Base-by-base conservation (phyloP, 306 rosid genomes). In the Cicer pinnatifidum region DNA sequence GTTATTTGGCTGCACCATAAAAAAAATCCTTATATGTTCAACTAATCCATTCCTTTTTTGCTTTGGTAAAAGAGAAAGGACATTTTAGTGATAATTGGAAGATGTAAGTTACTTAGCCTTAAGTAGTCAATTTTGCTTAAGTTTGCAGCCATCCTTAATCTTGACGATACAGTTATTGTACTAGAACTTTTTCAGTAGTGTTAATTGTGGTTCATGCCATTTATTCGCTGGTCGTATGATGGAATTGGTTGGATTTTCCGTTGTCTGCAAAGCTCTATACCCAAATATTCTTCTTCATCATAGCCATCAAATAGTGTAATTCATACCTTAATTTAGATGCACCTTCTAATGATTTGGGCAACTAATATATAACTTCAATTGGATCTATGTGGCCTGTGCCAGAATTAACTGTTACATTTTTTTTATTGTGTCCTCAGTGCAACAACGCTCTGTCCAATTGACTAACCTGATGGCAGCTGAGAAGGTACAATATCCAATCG, bases 381-480 rank as follows among this genome's bases (percentile, higher is more conserved):
- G 63, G 40, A 37, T 56, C 7, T 54, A 38, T 54, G 50, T 67
- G 39, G 56, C 23, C 16, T 56, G 8, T 79, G 69, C 62, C 79
- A 76, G 76, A 77, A 70, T 78, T 87, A 66, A 89, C 80, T 60
- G 54, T 67, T 66, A n/a, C 78, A 74, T 75, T 44, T 82, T 82
- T 54, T 64, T 50, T 75, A 38, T 69, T 78, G 70, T 85, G 17
- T 50, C 74, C 59, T 43, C 86, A 90, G 97, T 86, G 78, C 81
- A 79, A 72, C 88, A 83, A 68, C 80, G 37, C 59, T 79, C 85
- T 76, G 38, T 64, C 58, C 83, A 75, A 75, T 75, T 88, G 81
- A 61, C 82, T 13, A 90, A 81, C 52, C 78, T 41, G 67, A 54
- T 78, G 73, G 73, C 88, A 38, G 78, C 80, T 5, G 96, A 89